These are phyloP conservation scores for Gracilaria vermiculophylla DNA, from an alignment of 23 red algal species.

Conservation along the genomic window DNA sequence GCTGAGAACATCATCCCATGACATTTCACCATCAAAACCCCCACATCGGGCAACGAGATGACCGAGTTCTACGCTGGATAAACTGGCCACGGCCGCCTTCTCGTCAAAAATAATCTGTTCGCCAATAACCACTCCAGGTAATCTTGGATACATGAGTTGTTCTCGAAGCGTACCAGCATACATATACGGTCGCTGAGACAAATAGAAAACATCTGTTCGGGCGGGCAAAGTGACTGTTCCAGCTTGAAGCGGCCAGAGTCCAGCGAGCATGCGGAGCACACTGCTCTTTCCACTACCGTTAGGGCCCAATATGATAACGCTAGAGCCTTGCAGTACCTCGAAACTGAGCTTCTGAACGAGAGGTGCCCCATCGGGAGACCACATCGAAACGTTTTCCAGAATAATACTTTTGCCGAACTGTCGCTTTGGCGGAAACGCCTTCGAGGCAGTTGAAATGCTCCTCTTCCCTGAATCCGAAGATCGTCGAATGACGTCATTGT, in stretches of 20 bases:
- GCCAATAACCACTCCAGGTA: constrained; percentile 58
- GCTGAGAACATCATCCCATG: constrained; percentile 86
- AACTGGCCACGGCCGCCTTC: constrained; percentile 25
- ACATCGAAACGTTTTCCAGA: constrained; percentile 67
- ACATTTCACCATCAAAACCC: constrained; percentile 59
- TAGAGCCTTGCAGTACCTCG: constrained; percentile 41
- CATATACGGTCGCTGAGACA: constrained; percentile 91
- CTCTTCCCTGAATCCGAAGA: neutral
- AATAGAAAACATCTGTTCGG: constrained; percentile 80
- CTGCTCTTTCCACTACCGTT: constrained; percentile 86
- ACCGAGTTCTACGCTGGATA: constrained; percentile 76
- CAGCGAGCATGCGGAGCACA: constrained; percentile 87
- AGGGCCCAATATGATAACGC: constrained; percentile 62
- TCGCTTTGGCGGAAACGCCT: constrained; percentile 21
- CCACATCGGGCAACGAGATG: constrained; percentile 66
- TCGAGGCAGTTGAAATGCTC: neutral
- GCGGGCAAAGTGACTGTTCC: constrained; percentile 72
- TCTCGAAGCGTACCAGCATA: constrained; percentile 75
- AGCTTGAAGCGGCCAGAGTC: constrained; percentile 77
- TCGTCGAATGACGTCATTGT: neutral
- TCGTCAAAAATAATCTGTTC: constrained; percentile 52
- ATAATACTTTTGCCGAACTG: constrained; percentile 42
- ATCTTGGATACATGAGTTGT: constrained; percentile 85
- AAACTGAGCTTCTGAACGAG: constrained; percentile 64
- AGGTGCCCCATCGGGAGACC: constrained; percentile 65